Evolutionary conservation across 176 grass and related monocot genomes (phyloP).

Genomic region (Aegilops umbellulata): DNA sequence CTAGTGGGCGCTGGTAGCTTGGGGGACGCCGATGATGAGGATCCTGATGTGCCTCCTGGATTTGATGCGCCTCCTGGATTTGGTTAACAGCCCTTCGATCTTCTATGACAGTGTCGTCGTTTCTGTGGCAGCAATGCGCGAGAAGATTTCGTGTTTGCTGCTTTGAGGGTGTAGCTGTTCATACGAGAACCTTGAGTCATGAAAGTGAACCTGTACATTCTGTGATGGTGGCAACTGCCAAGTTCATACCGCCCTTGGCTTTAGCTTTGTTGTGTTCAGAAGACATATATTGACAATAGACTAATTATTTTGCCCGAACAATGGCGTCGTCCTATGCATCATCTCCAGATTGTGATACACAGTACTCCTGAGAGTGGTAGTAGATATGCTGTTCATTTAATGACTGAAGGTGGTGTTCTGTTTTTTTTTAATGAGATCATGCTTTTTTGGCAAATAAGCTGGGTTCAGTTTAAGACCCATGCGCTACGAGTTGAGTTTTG

Average conservation of each 20-base stretch:
- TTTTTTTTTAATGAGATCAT: no score
- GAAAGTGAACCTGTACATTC: not conserved
- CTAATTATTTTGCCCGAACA: no score
- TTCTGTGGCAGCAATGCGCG: not conserved
- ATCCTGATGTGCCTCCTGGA: slow-evolving; percentile 63
- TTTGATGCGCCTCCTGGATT: slow-evolving; percentile 76
- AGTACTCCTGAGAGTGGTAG: no score
- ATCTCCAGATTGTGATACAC: no score
- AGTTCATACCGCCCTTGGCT: not conserved
- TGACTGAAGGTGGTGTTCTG: no score
- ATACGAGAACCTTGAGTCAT: not conserved
- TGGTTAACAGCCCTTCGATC: slow-evolving; percentile 33
- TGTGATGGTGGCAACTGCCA: not conserved
- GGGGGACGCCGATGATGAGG: slow-evolving; percentile 41
- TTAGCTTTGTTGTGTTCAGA: no score
- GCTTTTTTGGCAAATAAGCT: not conserved
- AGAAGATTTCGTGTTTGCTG: slow-evolving; percentile 20
- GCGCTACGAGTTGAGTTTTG: no score
- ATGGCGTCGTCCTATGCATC: no score
- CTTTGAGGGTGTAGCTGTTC: not conserved
- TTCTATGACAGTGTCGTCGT: not conserved
- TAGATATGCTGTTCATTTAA: no score
- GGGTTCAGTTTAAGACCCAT: not conserved
- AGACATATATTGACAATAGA: no score
- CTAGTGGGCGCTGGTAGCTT: not conserved